These are phyloP conservation scores for Fusarium proliferatum DNA, from an alignment of 2,329 filamentous ascomycete species.

Conservation along the genomic window DNA sequence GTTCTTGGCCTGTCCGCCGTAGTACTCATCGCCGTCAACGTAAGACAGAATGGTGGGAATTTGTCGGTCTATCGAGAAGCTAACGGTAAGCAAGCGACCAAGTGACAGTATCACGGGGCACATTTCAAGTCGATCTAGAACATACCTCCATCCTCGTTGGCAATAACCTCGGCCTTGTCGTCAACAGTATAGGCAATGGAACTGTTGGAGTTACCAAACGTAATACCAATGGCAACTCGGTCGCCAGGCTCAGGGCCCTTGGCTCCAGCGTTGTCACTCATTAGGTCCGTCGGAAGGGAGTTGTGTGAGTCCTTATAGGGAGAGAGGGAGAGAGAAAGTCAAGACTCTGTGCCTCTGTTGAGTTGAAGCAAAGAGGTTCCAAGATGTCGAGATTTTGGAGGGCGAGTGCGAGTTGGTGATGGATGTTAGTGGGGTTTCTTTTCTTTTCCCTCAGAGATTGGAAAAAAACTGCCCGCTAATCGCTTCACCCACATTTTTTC, in stretches of 20 bases:
- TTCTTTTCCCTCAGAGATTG: slow-evolving; percentile 39
- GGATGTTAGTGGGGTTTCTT: slow-evolving; percentile 41
- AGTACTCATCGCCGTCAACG: slow-evolving; percentile 95
- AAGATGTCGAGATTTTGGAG: slow-evolving; percentile 41
- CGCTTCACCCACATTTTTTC: slow-evolving; percentile 40
- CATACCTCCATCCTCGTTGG: slow-evolving; percentile 96
- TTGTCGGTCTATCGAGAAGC: slow-evolving; percentile 78
- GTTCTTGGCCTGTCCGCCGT: slow-evolving; percentile 92
- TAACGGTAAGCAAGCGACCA: slow-evolving; percentile 10
- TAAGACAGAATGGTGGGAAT: slow-evolving; percentile 96
- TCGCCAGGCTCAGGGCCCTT: slow-evolving; percentile 65
- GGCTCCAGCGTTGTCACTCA: slow-evolving; percentile 60
- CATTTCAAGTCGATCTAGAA: slow-evolving; percentile 17
- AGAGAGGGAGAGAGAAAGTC: slow-evolving; percentile 7
- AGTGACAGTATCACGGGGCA: background rate
- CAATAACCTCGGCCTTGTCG: slow-evolving; percentile 96
- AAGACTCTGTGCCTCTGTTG: slow-evolving; percentile 23
- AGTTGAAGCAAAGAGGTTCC: slow-evolving; percentile 16
- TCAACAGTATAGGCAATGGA: slow-evolving; percentile 94
- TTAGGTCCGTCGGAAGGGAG: slow-evolving; percentile 43
- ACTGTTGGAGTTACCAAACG: slow-evolving; percentile 98
- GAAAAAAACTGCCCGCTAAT: slow-evolving; percentile 45
- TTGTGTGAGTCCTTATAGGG: background rate
- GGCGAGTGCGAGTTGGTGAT: slow-evolving; percentile 27
- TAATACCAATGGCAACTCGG: slow-evolving; percentile 87